Base-by-base conservation (phyloP, 371 early-diverging fungal genomes). In the Saksenaea oblongispora region DNA sequence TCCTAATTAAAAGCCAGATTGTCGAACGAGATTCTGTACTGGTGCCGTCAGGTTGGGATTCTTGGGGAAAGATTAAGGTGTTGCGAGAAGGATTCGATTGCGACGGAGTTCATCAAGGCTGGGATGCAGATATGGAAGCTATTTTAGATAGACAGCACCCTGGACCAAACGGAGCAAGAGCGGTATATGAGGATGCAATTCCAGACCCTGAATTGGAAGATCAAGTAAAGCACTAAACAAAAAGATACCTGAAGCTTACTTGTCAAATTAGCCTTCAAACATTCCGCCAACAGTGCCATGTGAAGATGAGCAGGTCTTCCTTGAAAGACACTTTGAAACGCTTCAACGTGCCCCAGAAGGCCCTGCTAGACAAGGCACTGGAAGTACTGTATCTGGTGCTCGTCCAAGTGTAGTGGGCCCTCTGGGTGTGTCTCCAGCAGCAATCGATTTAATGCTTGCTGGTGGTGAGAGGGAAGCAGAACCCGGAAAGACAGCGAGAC, bases 1-100 rank as follows among this genome's bases (percentile, higher is more conserved):
- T 91, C 78, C 82, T 80, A 34, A 64, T 80, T 34, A 86, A 88
- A 14, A 91, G 95, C 2, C 89, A 93, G 54, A 89, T 93, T 3
- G 89, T 96, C 26, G 97, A 97, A 62, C 88, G 96, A 24, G 94
- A 95, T 64, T 82, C 84, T 17, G 92, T 95, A 15, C 79, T 93
- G 72, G 91, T 97, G 18, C 98, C 98, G 5, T 78, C 92, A 28
- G 98, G 98, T 15, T 97, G 97, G 98, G 98, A 97, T 70, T 90
- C 93, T 41, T 92, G 89, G 86, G 90, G 91, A 22, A 95, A 94
- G 71, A 93, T 97, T 58, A 80, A 85, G 26, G 85, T 92, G n/a
- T 69, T 94, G 54, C 75, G 91, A 54, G 90, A 88, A 54, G 90
- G 89, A 24, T 97, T 96, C 64, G 89, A 91, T 54, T 89, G 90